Base-by-base conservation (phyloP, 139 green algal genomes). In the Coccomyxa sp. region DNA sequence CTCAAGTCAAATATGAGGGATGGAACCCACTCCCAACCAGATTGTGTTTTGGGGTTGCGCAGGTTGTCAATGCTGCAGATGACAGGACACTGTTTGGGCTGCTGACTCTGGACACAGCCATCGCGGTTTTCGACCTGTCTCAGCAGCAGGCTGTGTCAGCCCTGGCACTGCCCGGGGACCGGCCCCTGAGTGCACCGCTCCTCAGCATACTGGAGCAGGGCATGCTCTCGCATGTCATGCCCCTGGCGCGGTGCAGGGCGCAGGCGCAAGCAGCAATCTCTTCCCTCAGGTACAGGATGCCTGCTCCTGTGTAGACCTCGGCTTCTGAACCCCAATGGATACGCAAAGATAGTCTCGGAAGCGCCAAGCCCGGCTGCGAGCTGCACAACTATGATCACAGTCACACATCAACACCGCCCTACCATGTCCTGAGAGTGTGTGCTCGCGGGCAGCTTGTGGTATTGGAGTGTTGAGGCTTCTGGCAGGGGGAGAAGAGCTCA, bases 71-170 rank as follows among this genome's bases (percentile, higher is more conserved):
- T 24, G 14, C 24, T 6, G 8, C 80, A 41, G 74, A 74, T 9
- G 35, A 31, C 8, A 14, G 31, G 8, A 68, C 64, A 34, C 74
- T 39, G 14, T 27, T 85, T 9, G 55, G 39, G 39, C 54, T 85
- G 8, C 39, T 85, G 31, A 79, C 81, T 5, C 82, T 82, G 14
- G 29, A 70, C 72, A 37, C 68, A 29, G 68, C 73, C 37, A 76
- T 85, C 34, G 38, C 75, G 18, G 76, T 82, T 2, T 82, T 78
- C 44, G 29, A 78, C 39, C 58, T 85, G 58, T 34, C 8, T 10
- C 33, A 18, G 5, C 5, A 29, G 7, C 74, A 74, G 16, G 33
- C 70, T 3, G 68, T 68, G 37, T 54, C 68, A 22, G 74, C 74
- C 29, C 55, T 77, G 35, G 74, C 80, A 68, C 33, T 75, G 34